Conservation (phyloP, 768 basidiomycete species). For the Podaxis mareebaensis region DNA sequence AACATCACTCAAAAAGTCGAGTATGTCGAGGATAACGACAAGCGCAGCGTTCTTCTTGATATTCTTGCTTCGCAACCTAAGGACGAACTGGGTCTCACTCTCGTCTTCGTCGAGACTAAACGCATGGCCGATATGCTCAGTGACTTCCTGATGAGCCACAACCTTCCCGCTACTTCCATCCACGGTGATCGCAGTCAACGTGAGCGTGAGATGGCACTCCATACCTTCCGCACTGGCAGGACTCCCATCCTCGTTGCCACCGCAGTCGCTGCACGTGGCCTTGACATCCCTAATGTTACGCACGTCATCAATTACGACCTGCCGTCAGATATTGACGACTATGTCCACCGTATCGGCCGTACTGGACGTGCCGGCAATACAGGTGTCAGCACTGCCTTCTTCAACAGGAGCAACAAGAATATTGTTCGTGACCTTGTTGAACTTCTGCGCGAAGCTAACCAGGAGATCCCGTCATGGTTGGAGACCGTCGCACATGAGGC, state of each 20-base stretch:
- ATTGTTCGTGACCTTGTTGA: constrained; percentile 92
- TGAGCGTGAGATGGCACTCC: constrained; percentile 93
- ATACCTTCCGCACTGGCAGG: constrained; percentile 92
- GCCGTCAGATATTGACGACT: constrained; percentile 97
- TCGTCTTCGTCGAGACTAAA: constrained; percentile 99
- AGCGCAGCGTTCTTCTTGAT: constrained; percentile 94
- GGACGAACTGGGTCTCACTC: constrained; percentile 70
- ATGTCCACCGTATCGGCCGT: constrained; percentile 97
- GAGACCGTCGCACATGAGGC: constrained; percentile 83
- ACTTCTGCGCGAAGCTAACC: constrained; percentile 93
- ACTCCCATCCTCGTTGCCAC: constrained; percentile 98
- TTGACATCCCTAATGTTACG: constrained; percentile 99
- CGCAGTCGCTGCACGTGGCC: constrained; percentile 97
- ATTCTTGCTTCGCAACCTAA: constrained; percentile 79
- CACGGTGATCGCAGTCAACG: constrained; percentile 98
- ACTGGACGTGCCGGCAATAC: constrained; percentile 99
- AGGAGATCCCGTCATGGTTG: constrained; percentile 91
- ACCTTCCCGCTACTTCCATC: constrained; percentile 91
- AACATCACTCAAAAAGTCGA: constrained; percentile 99
- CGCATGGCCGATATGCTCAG: constrained; percentile 99
- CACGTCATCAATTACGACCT: constrained; percentile 99
- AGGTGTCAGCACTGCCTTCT: constrained; percentile 94
- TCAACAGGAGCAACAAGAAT: constrained; percentile 90
- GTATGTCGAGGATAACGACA: constrained; percentile 96
- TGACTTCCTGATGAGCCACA: constrained; percentile 86